These are phyloP conservation scores for Thelonectria blattea DNA, from an alignment of 2,329 filamentous ascomycete genomes.

Conservation along the genomic window DNA sequence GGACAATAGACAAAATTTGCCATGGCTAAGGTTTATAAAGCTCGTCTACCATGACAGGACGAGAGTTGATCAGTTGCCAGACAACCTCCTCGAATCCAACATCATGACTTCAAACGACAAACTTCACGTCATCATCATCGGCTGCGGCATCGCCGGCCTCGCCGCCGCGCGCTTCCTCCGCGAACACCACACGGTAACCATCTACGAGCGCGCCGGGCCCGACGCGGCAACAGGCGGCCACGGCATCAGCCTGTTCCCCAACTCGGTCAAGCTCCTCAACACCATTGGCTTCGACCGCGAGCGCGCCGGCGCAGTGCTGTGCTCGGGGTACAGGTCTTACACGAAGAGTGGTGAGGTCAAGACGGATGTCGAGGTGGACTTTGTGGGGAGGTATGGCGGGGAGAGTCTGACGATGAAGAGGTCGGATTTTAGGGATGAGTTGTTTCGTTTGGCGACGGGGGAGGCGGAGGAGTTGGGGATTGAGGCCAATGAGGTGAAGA, in stretches of 20 bases:
- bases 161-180: conserved; percentile 9
- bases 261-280: conserved; percentile 11
- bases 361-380: conserved; percentile 9
- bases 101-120: conserved; percentile 1
- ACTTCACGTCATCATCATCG: conserved; percentile 14
- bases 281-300: conserved; percentile 8
- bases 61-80: neutral
- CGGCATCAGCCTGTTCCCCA: conserved; percentile 16
- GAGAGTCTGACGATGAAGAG: conserved; percentile 16
- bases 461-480: neutral
- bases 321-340: conserved; percentile 9
- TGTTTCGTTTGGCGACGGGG: conserved; percentile 3
- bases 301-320: neutral
- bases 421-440: conserved; percentile 11
- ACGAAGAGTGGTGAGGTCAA: conserved; percentile 8
- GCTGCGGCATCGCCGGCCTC: conserved; percentile 13
- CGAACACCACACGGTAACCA: conserved; percentile 12
- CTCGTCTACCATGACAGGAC: neutral
- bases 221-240: conserved; percentile 18
- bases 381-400: conserved; percentile 7
- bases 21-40: neutral
- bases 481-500: conserved; percentile 4
- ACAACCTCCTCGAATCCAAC: neutral
- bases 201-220: conserved; percentile 8
- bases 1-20: neutral